Evolutionary conservation across 768 basidiomycete species (phyloP).

Genomic region (Bullera alba): DNA sequence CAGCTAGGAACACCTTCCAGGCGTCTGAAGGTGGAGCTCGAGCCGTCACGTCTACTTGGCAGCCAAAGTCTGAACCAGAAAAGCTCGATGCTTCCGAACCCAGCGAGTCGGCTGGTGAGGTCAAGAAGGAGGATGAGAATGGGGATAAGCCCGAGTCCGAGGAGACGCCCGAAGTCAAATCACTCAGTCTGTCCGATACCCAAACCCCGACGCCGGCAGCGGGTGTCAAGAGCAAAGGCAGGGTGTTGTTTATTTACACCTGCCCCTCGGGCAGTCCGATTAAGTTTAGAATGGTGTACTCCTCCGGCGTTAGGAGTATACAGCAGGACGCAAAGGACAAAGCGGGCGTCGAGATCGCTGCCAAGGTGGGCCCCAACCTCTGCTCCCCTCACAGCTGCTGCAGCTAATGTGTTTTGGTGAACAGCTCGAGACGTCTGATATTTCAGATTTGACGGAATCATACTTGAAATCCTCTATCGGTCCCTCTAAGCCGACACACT

Average conservation of each 20-base stretch:
- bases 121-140: neutral
- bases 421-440: slow-evolving; percentile 79
- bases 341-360: slow-evolving; percentile 50
- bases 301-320: slow-evolving; percentile 58
- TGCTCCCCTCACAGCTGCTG: neutral
- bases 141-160: slow-evolving; percentile 1
- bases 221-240: slow-evolving; percentile 13
- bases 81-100: neutral
- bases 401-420: neutral
- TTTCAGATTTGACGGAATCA: slow-evolving; percentile 60
- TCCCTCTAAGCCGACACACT: slow-evolving; percentile 25
- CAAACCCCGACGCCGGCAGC: neutral
- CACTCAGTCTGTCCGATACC: slow-evolving; percentile 4
- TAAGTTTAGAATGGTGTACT: slow-evolving; percentile 84
- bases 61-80: neutral
- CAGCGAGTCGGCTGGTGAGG: slow-evolving; percentile 4
- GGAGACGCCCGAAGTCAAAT: neutral
- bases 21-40: slow-evolving; percentile 29
- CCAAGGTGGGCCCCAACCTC: slow-evolving; percentile 44
- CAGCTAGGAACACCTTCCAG: slow-evolving; percentile 29
- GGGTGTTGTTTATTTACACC: slow-evolving; percentile 74
- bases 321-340: slow-evolving; percentile 55
- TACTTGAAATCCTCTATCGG: slow-evolving; percentile 58
- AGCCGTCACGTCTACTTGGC: slow-evolving; percentile 11
- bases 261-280: slow-evolving; percentile 76